These are phyloP conservation scores for Pisolithus marmoratus DNA, from an alignment of 768 basidiomycete species.

Conservation along the genomic window DNA sequence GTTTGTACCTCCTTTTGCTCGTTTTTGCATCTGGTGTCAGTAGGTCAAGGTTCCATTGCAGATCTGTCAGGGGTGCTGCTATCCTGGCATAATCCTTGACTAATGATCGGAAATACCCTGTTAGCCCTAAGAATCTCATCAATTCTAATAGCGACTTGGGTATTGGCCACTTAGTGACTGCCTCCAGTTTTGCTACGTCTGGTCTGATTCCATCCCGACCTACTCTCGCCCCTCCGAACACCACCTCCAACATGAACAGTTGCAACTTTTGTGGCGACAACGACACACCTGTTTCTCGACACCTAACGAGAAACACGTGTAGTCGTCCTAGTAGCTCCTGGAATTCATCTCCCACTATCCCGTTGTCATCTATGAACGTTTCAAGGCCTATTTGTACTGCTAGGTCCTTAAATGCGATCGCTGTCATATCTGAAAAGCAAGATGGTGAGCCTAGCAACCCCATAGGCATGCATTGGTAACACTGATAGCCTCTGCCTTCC, in stretches of 20 bases:
- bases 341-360: constrained; percentile 27
- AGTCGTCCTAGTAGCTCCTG: constrained; percentile 22
- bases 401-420: constrained; percentile 19
- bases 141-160: too few relatives aligned
- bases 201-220: too few relatives aligned
- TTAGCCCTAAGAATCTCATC: too few relatives aligned
- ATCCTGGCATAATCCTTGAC: too few relatives aligned
- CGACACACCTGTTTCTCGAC: neutral
- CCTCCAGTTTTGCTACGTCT: too few relatives aligned
- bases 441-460: constrained; percentile 36
- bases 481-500: constrained; percentile 32
- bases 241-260: constrained; percentile 5
- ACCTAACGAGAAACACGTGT: constrained; percentile 13
- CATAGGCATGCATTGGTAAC: constrained; percentile 34
- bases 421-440: constrained; percentile 27
- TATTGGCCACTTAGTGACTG: too few relatives aligned
- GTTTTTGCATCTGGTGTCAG: too few relatives aligned
- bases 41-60: too few relatives aligned
- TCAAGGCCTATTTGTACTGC: constrained; percentile 20
- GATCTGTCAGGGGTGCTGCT: too few relatives aligned
- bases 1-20: too few relatives aligned
- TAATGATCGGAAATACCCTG: too few relatives aligned
- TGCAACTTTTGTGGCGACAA: neutral
- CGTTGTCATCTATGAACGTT: constrained; percentile 37
- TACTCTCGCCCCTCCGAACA: neutral